A percentile compares a stretch with the other conserved stretches of the same genome.
Evolutionary conservation across 768 basidiomycete genomes (phyloP).

Genomic region (Lactarius akahatsu): DNA sequence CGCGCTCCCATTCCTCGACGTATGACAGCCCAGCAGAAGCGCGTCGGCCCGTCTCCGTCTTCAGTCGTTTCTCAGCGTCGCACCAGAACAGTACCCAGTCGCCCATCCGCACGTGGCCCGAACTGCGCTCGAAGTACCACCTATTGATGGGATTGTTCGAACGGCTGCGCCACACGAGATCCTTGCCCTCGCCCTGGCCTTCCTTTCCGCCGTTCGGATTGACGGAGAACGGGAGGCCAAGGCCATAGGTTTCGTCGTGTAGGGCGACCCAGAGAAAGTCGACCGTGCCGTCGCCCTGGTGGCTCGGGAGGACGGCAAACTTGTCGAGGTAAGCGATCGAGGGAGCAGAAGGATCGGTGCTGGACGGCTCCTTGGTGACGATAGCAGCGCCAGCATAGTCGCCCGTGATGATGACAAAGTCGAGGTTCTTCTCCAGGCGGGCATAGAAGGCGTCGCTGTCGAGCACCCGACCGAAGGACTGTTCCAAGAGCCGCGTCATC

Average conservation of each 20-base stretch:
- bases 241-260: constrained; percentile 96
- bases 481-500: constrained; percentile 80
- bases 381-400: constrained; percentile 95
- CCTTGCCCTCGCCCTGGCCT: constrained; percentile 86
- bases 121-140: constrained; percentile 98
- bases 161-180: constrained; percentile 94
- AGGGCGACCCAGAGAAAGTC: constrained; percentile 99
- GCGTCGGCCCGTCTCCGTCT: constrained; percentile 64
- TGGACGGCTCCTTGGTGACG: constrained; percentile 62
- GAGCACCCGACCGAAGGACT: constrained; percentile 76
- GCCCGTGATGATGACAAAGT: constrained; percentile 91
- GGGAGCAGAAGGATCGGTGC: constrained; percentile 43
- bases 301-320: constrained; percentile 91
- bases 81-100: constrained; percentile 98
- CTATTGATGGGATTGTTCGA: constrained; percentile 96
- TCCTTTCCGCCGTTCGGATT: constrained; percentile 94
- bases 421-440: constrained; percentile 73
- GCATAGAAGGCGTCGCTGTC: constrained; percentile 73
- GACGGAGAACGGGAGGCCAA: constrained; percentile 88
- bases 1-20: constrained; percentile 74
- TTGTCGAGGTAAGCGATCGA: constrained; percentile 95
- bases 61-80: constrained; percentile 87
- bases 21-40: constrained; percentile 65
- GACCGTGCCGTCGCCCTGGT: constrained; percentile 98
- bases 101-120: constrained; percentile 83